Percentiles rank a stretch among this genome's conserved stretches.
Conservation (phyloP, 202 grass and related monocot genomes). For the Panicum hallii region DNA sequence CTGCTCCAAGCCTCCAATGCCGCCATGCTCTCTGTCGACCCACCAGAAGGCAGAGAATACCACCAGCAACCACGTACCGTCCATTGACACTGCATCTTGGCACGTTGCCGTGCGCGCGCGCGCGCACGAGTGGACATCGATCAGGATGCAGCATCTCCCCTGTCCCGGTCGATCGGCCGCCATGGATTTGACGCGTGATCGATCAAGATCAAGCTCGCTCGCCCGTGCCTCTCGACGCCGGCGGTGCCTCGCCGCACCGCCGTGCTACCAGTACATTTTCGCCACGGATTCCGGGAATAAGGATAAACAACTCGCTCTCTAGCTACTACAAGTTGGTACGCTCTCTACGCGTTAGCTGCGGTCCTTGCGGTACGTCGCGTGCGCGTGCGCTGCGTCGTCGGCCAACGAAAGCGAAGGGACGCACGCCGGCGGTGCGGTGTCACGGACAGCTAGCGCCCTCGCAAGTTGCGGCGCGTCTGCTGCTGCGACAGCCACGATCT, state of each 20-base stretch:
- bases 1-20: neutral
- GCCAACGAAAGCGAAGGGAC: neutral
- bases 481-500: neutral
- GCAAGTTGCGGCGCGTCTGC: conserved; percentile 5
- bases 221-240: neutral
- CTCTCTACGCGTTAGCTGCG: neutral
- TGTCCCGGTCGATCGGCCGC: neutral
- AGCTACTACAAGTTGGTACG: neutral
- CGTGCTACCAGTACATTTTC: neutral
- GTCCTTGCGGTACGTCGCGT: neutral
- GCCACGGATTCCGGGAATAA: neutral
- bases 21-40: neutral
- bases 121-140: neutral
- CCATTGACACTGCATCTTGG: conserved; percentile 5
- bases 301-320: neutral
- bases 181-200: neutral
- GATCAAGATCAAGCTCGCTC: neutral
- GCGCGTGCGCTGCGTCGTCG: neutral
- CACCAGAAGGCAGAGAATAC: conserved; percentile 32
- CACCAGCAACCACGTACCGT: neutral
- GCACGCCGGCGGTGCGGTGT: neutral
- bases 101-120: neutral
- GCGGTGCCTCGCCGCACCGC: neutral
- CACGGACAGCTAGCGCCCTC: neutral
- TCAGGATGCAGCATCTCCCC: conserved; percentile 6